A percentile compares a stretch with the other conserved stretches of the same genome.
These are phyloP conservation scores for Geotrichum bryndzae DNA, from an alignment of 1,139 yeast genomes.

Conservation along the genomic window DNA sequence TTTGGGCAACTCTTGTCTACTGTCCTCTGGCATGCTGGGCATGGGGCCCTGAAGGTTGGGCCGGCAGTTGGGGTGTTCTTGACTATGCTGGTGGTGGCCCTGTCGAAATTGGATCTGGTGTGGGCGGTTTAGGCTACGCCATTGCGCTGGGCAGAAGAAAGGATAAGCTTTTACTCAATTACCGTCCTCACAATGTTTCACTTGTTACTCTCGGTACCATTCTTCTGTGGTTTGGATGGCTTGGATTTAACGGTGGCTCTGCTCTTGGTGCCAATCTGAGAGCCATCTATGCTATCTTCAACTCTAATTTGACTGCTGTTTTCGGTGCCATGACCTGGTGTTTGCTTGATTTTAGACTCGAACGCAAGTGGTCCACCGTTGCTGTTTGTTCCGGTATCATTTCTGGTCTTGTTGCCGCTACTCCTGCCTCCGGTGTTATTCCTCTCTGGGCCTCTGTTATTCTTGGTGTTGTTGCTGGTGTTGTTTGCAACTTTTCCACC, in stretches of 20 bases:
- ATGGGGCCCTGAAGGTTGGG: slow-evolving; percentile 94
- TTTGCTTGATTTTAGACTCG: slow-evolving; percentile 77
- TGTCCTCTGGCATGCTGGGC: slow-evolving; percentile 94
- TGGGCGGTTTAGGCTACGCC: slow-evolving; percentile 81
- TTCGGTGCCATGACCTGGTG: slow-evolving; percentile 94
- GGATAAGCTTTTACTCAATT: slow-evolving; percentile 78
- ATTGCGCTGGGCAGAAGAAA: slow-evolving; percentile 78
- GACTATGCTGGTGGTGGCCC: slow-evolving; percentile 99
- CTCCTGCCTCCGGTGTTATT: slow-evolving; percentile 87
- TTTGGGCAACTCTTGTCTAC: slow-evolving; percentile 89
- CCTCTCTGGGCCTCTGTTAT: slow-evolving; percentile 89
- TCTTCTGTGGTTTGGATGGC: slow-evolving; percentile 67
- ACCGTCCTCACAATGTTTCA: slow-evolving; percentile 91
- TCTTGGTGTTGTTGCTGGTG: slow-evolving; percentile 74
- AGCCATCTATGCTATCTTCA: slow-evolving; percentile 81
- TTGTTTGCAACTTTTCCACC: slow-evolving; percentile 84
- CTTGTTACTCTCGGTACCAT: slow-evolving; percentile 75
- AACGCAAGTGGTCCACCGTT: slow-evolving; percentile 88
- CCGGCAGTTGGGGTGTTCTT: slow-evolving; percentile 76
- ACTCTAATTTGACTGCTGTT: slow-evolving; percentile 83
- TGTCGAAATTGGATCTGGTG: slow-evolving; percentile 87
- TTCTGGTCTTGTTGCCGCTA: slow-evolving; percentile 93
- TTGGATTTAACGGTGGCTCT: slow-evolving; percentile 69
- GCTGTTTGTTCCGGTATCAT: slow-evolving; percentile 93
- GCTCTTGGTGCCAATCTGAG: slow-evolving; percentile 59